These are phyloP conservation scores for Porcisia hertigi DNA, from an alignment of 208 protist species.

Conservation along the genomic window DNA sequence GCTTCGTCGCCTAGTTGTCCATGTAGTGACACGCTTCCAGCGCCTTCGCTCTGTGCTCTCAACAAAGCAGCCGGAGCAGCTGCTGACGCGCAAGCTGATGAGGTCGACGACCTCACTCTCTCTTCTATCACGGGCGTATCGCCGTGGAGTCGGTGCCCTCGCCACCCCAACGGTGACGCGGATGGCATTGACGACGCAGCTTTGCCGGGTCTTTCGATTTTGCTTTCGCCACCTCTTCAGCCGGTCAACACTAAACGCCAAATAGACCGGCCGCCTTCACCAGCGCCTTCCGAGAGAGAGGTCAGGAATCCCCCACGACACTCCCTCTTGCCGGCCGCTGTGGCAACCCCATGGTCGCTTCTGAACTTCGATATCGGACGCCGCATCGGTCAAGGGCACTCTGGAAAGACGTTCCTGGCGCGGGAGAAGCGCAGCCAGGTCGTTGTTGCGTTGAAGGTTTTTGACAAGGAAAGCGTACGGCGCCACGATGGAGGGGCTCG, in stretches of 20 bases:
- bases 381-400: constrained; percentile 41
- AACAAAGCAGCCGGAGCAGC: neutral
- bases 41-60: neutral
- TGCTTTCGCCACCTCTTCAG: neutral
- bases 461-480: constrained; percentile 31
- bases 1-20: neutral
- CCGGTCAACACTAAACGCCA: neutral
- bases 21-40: neutral
- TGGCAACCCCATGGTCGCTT: constrained; percentile 36
- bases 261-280: neutral
- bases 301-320: neutral
- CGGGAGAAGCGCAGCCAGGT: constrained; percentile 47
- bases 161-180: neutral
- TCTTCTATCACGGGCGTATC: constrained; percentile 10
- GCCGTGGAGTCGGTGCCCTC: neutral
- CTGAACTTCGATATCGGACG: constrained; percentile 54
- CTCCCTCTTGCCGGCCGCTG: neutral
- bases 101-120: constrained; percentile 12
- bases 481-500: neutral
- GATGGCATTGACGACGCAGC: neutral
- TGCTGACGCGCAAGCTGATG: neutral
- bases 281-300: neutral
- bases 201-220: neutral
- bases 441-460: constrained; percentile 59
- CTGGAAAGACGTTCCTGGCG: constrained; percentile 51